Percentiles rank a stretch among this genome's conserved stretches.
phyloP scores from a whole-genome alignment of 179 eudicot species.

The Drosera spatulata region DNA sequence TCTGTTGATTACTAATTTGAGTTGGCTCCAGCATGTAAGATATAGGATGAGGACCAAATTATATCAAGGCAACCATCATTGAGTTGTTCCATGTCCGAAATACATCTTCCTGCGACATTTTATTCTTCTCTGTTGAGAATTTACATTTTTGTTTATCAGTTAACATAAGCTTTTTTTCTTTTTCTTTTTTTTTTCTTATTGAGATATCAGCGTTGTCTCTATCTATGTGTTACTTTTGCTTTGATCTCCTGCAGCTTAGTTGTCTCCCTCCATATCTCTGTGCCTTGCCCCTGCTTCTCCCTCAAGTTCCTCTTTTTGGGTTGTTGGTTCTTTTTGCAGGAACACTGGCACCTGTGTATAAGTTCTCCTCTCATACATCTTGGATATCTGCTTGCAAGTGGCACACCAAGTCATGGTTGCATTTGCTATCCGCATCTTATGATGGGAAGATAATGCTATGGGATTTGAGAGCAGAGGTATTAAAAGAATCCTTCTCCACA shows the following conservation, averaged over 20 bases:
- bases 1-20: no score
- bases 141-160: no score
- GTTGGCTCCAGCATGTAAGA: no score
- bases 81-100: no score
- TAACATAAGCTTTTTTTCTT: no score
- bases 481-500: not conserved
- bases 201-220: no score
- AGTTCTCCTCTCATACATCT: constrained; percentile 80
- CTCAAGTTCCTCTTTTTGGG: not conserved
- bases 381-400: constrained; percentile 96
- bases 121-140: no score
- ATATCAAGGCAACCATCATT: no score
- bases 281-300: not conserved
- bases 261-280: no score
- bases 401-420: constrained; percentile 81
- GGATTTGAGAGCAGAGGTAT: constrained; percentile 96
- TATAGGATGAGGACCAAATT: no score
- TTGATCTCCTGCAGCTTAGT: not conserved
- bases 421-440: constrained; percentile 76
- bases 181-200: no score
- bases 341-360: constrained; percentile 69
- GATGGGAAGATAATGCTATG: constrained; percentile 95
- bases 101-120: no score
- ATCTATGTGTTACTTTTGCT: not conserved
- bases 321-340: constrained; percentile 28